A percentile compares a stretch with the other conserved stretches of the same genome.
Evolutionary conservation across 164 flowering plant genomes (phyloP).

Genomic region (Taxillus chinensis): DNA sequence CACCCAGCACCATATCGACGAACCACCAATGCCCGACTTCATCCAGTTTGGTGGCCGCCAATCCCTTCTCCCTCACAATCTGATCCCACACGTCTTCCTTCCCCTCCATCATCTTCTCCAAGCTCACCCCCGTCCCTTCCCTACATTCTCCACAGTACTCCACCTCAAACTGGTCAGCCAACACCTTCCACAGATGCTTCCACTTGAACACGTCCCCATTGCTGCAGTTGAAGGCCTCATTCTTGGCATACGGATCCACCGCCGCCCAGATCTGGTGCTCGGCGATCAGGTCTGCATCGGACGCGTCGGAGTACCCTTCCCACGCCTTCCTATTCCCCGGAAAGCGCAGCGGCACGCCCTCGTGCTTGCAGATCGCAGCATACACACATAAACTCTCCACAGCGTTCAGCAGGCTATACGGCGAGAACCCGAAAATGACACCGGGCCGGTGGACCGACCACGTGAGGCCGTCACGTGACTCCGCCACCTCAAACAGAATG

Average conservation of each 20-base stretch:
- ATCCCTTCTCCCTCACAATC: constrained; percentile 20
- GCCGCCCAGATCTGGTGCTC: constrained; percentile 46
- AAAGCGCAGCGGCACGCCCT: constrained; percentile 20
- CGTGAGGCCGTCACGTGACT: constrained; percentile 41
- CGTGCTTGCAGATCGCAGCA: constrained; percentile 37
- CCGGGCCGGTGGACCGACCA: constrained; percentile 70
- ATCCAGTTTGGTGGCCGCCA: constrained; percentile 13
- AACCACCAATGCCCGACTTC: constrained; percentile 20
- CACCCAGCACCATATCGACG: constrained; percentile 8
- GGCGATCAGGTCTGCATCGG: constrained; percentile 37
- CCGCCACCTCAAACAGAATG: constrained; percentile 39
- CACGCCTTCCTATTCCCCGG: constrained; percentile 26
- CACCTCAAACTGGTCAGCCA: constrained; percentile 18
- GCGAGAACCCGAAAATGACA: constrained; percentile 65
- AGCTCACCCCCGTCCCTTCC: constrained; percentile 2
- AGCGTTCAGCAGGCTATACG: constrained; percentile 57
- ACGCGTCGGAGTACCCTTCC: constrained; percentile 24
- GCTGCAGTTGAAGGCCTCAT: constrained; percentile 36
- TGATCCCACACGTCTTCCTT: constrained; percentile 25
- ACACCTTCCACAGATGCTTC: constrained; percentile 30
- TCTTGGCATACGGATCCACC: constrained; percentile 27
- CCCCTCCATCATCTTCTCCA: constrained; percentile 19
- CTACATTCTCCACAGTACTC: no score
- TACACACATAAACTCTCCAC: constrained; percentile 36
- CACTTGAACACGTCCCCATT: constrained; percentile 44